phyloP scores from a whole-genome alignment of 139 green algal species.

The Haematococcus lacustris region DNA sequence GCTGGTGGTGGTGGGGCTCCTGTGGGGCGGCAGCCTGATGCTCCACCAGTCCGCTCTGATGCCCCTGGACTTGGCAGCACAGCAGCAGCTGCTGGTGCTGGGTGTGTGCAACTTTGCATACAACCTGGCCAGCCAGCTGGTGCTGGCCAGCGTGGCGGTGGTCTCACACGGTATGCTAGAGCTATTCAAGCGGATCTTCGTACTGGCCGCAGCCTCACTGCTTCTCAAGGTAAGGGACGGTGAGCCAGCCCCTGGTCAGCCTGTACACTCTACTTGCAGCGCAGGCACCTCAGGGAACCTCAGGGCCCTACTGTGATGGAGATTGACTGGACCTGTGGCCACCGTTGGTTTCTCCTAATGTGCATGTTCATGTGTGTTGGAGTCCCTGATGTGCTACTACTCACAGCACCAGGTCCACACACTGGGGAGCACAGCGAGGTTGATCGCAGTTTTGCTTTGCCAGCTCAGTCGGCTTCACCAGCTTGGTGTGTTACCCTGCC shows the following conservation, averaged over 20 bases:
- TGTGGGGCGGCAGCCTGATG: too few species aligned
- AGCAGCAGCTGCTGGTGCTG: slow-evolving; percentile 7
- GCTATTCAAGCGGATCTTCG: slow-evolving; percentile 25
- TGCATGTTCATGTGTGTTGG: not conserved
- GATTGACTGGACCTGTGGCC: not conserved
- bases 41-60: too few species aligned
- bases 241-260: not conserved
- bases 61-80: too few species aligned
- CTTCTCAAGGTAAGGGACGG: not conserved
- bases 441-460: not conserved
- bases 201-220: slow-evolving; percentile 7
- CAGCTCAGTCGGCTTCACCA: not conserved
- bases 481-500: not conserved
- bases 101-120: slow-evolving; percentile 17
- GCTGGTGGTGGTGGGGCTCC: too few species aligned
- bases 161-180: slow-evolving; percentile 25
- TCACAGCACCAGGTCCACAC: not conserved
- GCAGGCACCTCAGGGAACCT: not conserved
- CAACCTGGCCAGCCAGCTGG: slow-evolving; percentile 21
- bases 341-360: not conserved
- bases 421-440: not conserved
- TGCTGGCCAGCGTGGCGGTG: slow-evolving; percentile 13
- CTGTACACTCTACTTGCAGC: not conserved
- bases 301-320: not conserved
- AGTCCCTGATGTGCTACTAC: not conserved